phyloP scores from a whole-genome alignment of 1,139 yeast genomes.

The Lizanozyma gosingica region DNA sequence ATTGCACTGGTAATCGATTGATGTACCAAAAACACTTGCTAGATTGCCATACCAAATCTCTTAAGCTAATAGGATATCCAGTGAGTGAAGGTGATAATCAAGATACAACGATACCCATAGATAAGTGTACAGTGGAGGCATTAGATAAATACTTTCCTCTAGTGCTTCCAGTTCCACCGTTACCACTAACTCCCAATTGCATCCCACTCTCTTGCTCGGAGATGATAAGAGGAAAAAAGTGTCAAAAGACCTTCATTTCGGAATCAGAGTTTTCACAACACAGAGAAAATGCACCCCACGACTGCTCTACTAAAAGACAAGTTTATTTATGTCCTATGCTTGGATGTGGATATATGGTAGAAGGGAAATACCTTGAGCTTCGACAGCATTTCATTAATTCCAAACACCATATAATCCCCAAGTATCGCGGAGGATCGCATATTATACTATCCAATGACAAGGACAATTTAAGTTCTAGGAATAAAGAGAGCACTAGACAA shows the following conservation, averaged over 20 bases:
- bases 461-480: too few relatives aligned
- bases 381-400: conserved; percentile 19
- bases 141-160: conserved; percentile 22
- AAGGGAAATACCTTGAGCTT: conserved; percentile 27
- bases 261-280: conserved; percentile 15
- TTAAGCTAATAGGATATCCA: conserved; percentile 27
- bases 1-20: conserved; percentile 23
- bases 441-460: too few relatives aligned
- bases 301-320: conserved; percentile 22
- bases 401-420: conserved; percentile 13
- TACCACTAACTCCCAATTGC: conserved; percentile 9
- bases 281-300: conserved; percentile 9
- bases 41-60: conserved; percentile 16
- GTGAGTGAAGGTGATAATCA: conserved; percentile 6
- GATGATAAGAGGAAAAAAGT: conserved; percentile 4
- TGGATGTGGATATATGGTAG: conserved; percentile 36
- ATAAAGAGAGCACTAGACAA: too few relatives aligned
- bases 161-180: conserved; percentile 15
- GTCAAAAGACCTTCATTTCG: conserved; percentile 14
- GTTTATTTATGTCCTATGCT: conserved; percentile 31
- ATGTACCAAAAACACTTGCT: conserved; percentile 25
- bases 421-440: background rate
- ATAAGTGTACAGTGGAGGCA: conserved; percentile 1
- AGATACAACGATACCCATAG: background rate
- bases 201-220: background rate